Conservation (phyloP, 352 stramenopile genomes). For the Blastocystis hominis region DNA sequence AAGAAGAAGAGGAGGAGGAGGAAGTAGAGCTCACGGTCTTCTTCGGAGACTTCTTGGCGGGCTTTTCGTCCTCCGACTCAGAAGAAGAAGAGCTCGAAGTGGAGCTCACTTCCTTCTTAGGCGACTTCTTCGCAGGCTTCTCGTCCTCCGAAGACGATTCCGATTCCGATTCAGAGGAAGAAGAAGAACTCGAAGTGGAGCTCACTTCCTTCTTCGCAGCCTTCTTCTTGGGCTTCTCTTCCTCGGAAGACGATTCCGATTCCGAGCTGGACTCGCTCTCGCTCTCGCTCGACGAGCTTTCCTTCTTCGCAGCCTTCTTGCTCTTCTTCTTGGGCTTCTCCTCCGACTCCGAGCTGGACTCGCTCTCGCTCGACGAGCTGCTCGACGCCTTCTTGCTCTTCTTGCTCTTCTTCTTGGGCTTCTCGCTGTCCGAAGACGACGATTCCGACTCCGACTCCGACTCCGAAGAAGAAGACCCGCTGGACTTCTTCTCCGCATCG, state of each 20-base stretch:
- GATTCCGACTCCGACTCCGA: not conserved
- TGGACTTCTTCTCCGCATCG: not conserved
- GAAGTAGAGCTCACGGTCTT: too few species aligned
- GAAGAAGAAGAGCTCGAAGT: not conserved
- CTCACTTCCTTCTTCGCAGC: not conserved
- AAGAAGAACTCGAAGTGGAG: not conserved
- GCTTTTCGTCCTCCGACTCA: slow-evolving; percentile 37
- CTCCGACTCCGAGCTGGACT: not conserved
- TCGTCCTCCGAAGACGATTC: not conserved
- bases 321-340: too few species aligned
- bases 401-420: slow-evolving; percentile 24
- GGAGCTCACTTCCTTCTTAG: slow-evolving; percentile 12
- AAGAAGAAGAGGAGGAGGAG: too few species aligned
- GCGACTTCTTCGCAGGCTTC: slow-evolving; percentile 25
- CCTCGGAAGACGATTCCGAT: not conserved
- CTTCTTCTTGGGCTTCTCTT: not conserved
- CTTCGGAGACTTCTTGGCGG: slow-evolving; percentile 5
- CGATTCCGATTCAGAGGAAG: not conserved
- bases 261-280: not conserved
- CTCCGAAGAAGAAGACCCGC: not conserved
- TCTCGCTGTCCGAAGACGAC: not conserved
- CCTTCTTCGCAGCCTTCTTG: slow-evolving; percentile 23
- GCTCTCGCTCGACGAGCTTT: not conserved
- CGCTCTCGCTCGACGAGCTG: slow-evolving; percentile 12
- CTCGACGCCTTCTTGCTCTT: not conserved